These are phyloP conservation scores for Pythium guiyangense DNA, from an alignment of 352 stramenopile genomes.

Conservation along the genomic window DNA sequence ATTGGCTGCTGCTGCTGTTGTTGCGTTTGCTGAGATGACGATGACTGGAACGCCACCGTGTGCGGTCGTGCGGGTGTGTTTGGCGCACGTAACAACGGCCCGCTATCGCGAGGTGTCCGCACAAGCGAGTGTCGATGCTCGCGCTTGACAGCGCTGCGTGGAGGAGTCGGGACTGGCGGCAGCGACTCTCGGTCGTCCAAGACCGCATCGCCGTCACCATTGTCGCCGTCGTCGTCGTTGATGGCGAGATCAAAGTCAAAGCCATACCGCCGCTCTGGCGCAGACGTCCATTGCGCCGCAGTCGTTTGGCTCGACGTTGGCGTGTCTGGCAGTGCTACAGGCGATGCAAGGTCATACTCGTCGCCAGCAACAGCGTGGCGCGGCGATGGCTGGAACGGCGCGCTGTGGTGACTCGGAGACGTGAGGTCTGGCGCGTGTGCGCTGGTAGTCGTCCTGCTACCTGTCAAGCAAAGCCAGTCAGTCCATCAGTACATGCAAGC, in stretches of 20 bases:
- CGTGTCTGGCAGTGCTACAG: slow-evolving; percentile 50
- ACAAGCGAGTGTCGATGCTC: neutral
- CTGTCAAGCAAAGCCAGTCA: neutral
- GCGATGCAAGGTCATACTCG: slow-evolving; percentile 63
- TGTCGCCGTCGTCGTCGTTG: too few relatives aligned
- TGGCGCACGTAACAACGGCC: neutral
- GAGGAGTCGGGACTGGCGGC: neutral
- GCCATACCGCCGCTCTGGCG: slow-evolving; percentile 16
- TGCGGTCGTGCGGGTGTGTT: neutral
- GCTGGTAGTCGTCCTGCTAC: neutral
- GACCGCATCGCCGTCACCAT: too few relatives aligned
- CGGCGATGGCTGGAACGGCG: slow-evolving; percentile 33
- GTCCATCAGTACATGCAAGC: neutral
- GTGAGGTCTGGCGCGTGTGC: slow-evolving; percentile 20
- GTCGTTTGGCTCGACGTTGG: slow-evolving; percentile 11
- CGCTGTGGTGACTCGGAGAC: slow-evolving; percentile 35
- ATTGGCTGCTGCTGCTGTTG: too few relatives aligned
- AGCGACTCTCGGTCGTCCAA: neutral
- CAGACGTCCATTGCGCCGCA: neutral
- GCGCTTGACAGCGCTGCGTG: slow-evolving; percentile 9
- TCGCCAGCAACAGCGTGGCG: slow-evolving; percentile 26
- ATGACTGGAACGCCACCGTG: neutral
- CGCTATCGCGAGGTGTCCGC: neutral
- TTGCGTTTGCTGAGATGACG: neutral
- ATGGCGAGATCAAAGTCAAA: neutral